A percentile compares a stretch with the other conserved stretches of the same genome.
Conservation (phyloP, 768 basidiomycete species). For the Podaxis carcinomalis region DNA sequence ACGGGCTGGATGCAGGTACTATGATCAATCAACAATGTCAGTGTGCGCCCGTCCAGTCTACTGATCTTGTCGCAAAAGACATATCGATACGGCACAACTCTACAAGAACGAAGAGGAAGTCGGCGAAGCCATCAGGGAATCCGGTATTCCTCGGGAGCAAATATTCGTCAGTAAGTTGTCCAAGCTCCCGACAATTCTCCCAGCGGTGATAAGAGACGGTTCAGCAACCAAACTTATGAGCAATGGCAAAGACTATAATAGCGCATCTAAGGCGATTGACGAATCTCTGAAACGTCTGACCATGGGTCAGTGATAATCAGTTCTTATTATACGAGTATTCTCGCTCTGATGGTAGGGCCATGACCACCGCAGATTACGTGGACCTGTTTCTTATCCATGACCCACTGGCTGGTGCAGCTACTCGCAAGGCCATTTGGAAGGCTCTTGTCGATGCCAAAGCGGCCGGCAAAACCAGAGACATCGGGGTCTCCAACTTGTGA, state of each 20-base stretch:
- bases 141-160: slow-evolving; percentile 10
- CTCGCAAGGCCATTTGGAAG: slow-evolving; percentile 65
- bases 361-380: slow-evolving; percentile 20
- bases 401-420: slow-evolving; percentile 56
- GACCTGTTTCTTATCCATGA: slow-evolving; percentile 80
- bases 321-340: background rate
- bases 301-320: slow-evolving; percentile 7
- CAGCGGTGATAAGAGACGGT: background rate
- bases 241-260: slow-evolving; percentile 6
- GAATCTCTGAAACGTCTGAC: slow-evolving; percentile 10
- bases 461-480: slow-evolving; percentile 57
- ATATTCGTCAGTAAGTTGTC: slow-evolving; percentile 13
- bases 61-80: slow-evolving; percentile 20
- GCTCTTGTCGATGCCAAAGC: slow-evolving; percentile 57
- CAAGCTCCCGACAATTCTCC: background rate
- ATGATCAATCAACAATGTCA: background rate
- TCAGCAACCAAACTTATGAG: slow-evolving; percentile 11
- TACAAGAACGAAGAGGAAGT: slow-evolving; percentile 15
- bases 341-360: background rate
- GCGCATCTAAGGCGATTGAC: slow-evolving; percentile 6
- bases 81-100: slow-evolving; percentile 14
- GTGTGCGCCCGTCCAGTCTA: too few species aligned
- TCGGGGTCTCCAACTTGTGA: slow-evolving; percentile 83
- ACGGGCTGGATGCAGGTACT: slow-evolving; percentile 13
- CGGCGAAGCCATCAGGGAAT: slow-evolving; percentile 11